Percentiles rank a stretch among this genome's conserved stretches.
Conservation (phyloP, 352 stramenopile species). For the Thalassiosira sp. region DNA sequence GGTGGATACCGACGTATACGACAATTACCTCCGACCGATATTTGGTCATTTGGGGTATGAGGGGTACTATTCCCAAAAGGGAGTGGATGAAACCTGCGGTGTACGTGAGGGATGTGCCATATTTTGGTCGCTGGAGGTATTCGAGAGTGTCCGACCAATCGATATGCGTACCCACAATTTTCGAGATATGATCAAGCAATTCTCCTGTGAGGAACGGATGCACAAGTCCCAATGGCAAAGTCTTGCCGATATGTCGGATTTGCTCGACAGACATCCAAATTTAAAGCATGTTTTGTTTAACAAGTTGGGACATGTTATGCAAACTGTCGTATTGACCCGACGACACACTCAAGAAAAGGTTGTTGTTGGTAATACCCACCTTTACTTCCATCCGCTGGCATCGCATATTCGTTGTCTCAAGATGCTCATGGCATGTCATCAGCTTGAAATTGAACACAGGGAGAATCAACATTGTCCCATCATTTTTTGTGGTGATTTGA, state of each 20-base stretch:
- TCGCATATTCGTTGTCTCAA: slow-evolving; percentile 71
- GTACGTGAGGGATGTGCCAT: slow-evolving; percentile 65
- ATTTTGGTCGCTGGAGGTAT: slow-evolving; percentile 63
- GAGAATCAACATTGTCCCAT: slow-evolving; percentile 40
- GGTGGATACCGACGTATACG: slow-evolving; percentile 70
- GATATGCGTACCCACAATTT: slow-evolving; percentile 42
- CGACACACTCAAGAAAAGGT: slow-evolving; percentile 30
- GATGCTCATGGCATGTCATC: slow-evolving; percentile 45
- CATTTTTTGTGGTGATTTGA: slow-evolving; percentile 77
- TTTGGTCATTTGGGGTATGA: slow-evolving; percentile 57
- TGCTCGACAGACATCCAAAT: slow-evolving; percentile 43
- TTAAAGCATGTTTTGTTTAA: slow-evolving; percentile 46
- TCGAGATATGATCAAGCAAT: slow-evolving; percentile 31
- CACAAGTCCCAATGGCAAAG: slow-evolving; percentile 27
- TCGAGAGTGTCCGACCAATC: slow-evolving; percentile 45
- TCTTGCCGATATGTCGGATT: slow-evolving; percentile 21
- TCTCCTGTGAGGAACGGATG: slow-evolving; percentile 21
- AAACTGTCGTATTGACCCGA: slow-evolving; percentile 45
- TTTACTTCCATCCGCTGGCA: slow-evolving; percentile 76
- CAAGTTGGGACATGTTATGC: slow-evolving; percentile 61
- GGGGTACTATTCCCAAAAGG: slow-evolving; percentile 67
- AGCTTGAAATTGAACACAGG: slow-evolving; percentile 46
- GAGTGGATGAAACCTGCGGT: slow-evolving; percentile 18
- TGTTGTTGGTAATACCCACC: slow-evolving; percentile 71
- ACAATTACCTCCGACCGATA: slow-evolving; percentile 53